Base-by-base conservation (phyloP, 192 early-diverging fungal genomes). In the Backusella circina region DNA sequence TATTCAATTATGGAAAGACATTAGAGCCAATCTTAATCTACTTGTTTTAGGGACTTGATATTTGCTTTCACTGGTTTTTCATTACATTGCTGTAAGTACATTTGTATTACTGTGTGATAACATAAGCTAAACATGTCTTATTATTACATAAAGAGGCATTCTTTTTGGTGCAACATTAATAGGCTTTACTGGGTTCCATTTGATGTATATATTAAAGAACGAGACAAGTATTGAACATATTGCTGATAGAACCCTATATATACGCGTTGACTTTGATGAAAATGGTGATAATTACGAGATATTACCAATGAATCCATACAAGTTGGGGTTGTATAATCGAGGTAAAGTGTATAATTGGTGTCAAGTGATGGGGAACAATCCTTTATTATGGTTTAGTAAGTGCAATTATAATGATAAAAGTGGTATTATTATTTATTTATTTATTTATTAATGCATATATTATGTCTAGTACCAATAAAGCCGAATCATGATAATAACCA, bases 151-250 rank as follows among this genome's bases (percentile, higher is more conserved):
- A 38, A 81, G 72, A 54, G 33, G 81, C 54, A 38, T 78, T 13
- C 33, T 87, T 7, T 87, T 84, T 78, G 83, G 83, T 1, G 61
- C 82, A 33, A 79, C 76, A 7, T 75, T 87, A 18, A 36, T 76
- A 12, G 79, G 79, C 18, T 87, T 87, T 64, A 76, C 80, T 1
- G 57, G 71, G 2, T 78, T 80, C 5, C 86, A 87, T 74, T 38
- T 75, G 31, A 79, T 80, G 12, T 79, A 85, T 54, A 83, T 87
- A 38, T 47, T 80, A 0, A 23, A 75, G 37, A 87, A 87, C 72
- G 50, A 78, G 18, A 85, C 84, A 0, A 87, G 84, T 1, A 87
- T 87, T 47, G 86, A 87, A 67, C 71, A 79, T 44, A 79, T 85
- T 26, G 47, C 36, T 16, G 79, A 80, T 10, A 80, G 80, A 1